These are phyloP conservation scores for Mucor ambiguus DNA, from an alignment of 371 early-diverging fungal genomes.

Conservation along the genomic window DNA sequence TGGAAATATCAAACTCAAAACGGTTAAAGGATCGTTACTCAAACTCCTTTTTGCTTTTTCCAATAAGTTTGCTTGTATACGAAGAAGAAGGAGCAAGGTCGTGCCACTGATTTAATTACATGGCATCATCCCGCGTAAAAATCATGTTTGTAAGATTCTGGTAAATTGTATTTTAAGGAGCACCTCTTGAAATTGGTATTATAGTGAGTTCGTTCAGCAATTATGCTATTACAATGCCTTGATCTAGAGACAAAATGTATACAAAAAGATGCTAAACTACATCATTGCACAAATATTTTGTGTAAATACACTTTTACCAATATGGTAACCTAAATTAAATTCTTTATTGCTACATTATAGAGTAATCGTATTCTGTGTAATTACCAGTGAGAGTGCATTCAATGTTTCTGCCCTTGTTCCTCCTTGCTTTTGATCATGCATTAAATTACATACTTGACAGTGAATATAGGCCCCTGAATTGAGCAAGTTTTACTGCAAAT, in stretches of 20 bases:
- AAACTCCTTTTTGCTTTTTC: neutral
- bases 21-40: neutral
- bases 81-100: neutral
- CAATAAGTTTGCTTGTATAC: neutral
- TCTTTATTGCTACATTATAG: neutral
- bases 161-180: neutral
- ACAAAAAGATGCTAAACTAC: neutral
- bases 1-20: slow-evolving; percentile 10
- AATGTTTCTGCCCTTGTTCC: neutral
- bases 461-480: neutral
- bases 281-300: neutral
- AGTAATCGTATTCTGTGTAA: neutral
- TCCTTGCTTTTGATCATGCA: neutral
- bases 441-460: slow-evolving; percentile 5
- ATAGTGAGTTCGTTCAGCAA: neutral
- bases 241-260: neutral
- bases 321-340: neutral
- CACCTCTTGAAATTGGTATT: neutral
- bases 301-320: neutral
- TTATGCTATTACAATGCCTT: neutral
- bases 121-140: neutral
- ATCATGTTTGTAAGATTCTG: neutral
- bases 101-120: neutral
- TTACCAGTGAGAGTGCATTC: neutral
- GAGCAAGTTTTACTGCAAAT: neutral